phyloP scores from a whole-genome alignment of 306 rosid species.

The Ceratonia siliqua region DNA sequence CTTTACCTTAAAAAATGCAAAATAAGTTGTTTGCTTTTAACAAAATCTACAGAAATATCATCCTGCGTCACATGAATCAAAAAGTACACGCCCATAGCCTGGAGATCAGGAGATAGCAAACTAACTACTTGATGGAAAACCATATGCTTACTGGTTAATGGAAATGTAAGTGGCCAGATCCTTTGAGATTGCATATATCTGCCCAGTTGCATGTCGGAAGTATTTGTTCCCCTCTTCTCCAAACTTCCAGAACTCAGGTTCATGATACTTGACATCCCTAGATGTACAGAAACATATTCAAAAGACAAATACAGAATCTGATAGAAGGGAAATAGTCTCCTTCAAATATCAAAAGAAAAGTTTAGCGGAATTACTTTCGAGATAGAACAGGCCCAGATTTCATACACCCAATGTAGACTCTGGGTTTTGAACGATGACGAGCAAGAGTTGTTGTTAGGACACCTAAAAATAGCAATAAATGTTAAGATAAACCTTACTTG shows the following conservation, averaged over 20 bases:
- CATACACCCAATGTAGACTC: slow-evolving; percentile 97
- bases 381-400: slow-evolving; percentile 98
- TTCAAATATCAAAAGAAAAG: neutral
- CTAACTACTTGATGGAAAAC: slow-evolving; percentile 15
- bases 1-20: slow-evolving; percentile 4
- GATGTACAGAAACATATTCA: slow-evolving; percentile 17
- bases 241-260: slow-evolving; percentile 98
- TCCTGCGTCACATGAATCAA: neutral
- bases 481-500: slow-evolving; percentile 5
- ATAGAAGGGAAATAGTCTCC: neutral
- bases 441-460: slow-evolving; percentile 86
- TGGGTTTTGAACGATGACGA: slow-evolving; percentile 84
- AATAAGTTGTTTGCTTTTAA: neutral
- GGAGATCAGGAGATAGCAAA: neutral
- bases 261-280: slow-evolving; percentile 92
- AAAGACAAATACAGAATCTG: neutral
- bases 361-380: slow-evolving; percentile 57
- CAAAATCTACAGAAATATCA: slow-evolving; percentile 5
- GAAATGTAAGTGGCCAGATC: slow-evolving; percentile 91
- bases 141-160: slow-evolving; percentile 70
- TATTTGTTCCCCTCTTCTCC: slow-evolving; percentile 98
- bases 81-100: neutral
- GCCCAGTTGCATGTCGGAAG: slow-evolving; percentile 97
- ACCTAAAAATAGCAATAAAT: slow-evolving; percentile 50
- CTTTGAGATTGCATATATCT: slow-evolving; percentile 93